Evolutionary conservation across 73 alveolate genomes (phyloP).

Genomic region (Symbiodinium natans): DNA sequence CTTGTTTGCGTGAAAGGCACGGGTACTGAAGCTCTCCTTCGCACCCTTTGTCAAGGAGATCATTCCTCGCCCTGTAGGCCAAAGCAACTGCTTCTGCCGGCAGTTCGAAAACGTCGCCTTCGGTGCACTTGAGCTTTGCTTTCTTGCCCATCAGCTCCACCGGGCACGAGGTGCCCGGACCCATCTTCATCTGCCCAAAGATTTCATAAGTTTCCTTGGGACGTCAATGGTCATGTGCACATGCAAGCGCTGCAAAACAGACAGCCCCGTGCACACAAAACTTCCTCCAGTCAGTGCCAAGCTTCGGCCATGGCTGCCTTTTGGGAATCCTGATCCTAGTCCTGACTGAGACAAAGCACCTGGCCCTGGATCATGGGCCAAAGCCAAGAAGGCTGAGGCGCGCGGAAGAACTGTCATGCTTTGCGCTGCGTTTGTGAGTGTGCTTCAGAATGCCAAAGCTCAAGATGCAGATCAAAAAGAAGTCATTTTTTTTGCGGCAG

Average conservation of each 20-base stretch:
- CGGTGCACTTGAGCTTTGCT: slow-evolving; percentile 65
- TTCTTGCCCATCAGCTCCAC: slow-evolving; percentile 67
- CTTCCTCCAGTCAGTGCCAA: background rate
- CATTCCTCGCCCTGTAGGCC: slow-evolving; percentile 33
- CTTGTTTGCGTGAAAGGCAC: background rate
- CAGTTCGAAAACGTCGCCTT: slow-evolving; percentile 74
- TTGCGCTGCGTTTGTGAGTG: no score
- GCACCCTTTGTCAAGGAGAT: slow-evolving; percentile 63
- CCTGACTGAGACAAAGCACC: background rate
- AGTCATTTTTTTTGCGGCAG: background rate
- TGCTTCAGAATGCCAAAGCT: no score
- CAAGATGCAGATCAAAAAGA: no score
- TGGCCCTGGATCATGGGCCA: slow-evolving; percentile 20
- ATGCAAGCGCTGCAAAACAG: no score
- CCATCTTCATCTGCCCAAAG: slow-evolving; percentile 93
- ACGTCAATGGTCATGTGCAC: background rate
- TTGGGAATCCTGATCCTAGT: background rate
- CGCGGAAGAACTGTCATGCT: background rate
- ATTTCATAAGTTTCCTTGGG: slow-evolving; percentile 61
- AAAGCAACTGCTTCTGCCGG: slow-evolving; percentile 82
- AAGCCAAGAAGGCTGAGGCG: slow-evolving; percentile 2
- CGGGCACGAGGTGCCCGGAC: slow-evolving; percentile 67
- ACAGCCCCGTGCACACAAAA: no score
- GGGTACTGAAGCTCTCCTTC: slow-evolving; percentile 41
- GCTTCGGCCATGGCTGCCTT: background rate